phyloP scores from a whole-genome alignment of 257 asterid species.

The Ilex asprella region DNA sequence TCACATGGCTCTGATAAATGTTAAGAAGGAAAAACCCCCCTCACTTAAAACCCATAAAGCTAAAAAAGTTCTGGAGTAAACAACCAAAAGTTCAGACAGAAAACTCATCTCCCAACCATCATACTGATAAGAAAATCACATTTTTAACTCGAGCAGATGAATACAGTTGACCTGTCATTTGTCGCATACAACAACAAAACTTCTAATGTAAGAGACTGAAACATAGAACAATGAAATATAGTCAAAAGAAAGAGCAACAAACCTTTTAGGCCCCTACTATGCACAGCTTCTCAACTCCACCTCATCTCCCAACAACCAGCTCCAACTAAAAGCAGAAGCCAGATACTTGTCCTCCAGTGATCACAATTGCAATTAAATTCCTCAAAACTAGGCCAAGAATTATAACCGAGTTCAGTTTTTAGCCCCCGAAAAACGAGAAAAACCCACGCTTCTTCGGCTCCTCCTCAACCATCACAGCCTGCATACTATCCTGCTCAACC shows the following conservation, averaged over 20 bases:
- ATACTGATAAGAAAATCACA: no score
- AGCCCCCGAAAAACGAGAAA: slow-evolving; percentile 89
- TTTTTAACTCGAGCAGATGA: no score
- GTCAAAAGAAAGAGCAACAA: slow-evolving; percentile 24
- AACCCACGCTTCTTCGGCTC: slow-evolving; percentile 90
- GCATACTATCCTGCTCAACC: slow-evolving; percentile 98
- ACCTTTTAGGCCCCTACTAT: slow-evolving; percentile 30
- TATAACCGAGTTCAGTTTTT: slow-evolving; percentile 1
- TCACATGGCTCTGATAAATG: no score
- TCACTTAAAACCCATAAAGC: no score
- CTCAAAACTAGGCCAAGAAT: no score
- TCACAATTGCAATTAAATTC: background rate
- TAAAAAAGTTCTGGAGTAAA: no score
- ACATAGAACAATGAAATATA: slow-evolving; percentile 11
- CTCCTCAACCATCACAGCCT: slow-evolving; percentile 92
- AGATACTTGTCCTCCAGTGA: background rate
- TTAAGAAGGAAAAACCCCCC: no score
- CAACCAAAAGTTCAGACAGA: no score
- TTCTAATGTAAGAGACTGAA: slow-evolving; percentile 2
- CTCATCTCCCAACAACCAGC: background rate
- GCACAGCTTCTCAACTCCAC: slow-evolving; percentile 17
- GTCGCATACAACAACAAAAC: background rate
- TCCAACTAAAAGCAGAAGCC: background rate
- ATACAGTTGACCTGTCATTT: no score
- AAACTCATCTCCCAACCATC: no score